Conservation (phyloP, 1,139 yeast species). For the Pichia sp. region DNA sequence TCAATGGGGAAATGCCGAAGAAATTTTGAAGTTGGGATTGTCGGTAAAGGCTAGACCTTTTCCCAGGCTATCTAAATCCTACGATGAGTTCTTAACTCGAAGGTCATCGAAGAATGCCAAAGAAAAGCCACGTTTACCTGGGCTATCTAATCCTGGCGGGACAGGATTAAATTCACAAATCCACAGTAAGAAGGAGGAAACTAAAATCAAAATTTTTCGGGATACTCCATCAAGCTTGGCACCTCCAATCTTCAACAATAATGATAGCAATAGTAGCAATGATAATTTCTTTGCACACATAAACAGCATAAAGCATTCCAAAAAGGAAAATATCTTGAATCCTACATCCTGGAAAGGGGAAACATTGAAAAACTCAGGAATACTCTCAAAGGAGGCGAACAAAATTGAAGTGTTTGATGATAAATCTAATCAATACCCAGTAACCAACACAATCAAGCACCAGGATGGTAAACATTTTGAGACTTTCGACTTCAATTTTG, state of each 20-base stretch:
- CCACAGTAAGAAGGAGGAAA: constrained; percentile 10
- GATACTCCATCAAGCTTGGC: neutral
- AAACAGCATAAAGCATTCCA: constrained; percentile 48
- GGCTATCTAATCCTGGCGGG: constrained; percentile 23
- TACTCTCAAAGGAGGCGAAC: constrained; percentile 17
- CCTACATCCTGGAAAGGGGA: constrained; percentile 72
- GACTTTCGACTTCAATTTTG: constrained; percentile 57
- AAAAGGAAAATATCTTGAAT: constrained; percentile 60
- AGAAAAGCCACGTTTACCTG: neutral
- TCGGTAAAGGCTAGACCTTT: constrained; percentile 60
- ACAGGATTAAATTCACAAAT: constrained; percentile 17
- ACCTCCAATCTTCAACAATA: neutral
- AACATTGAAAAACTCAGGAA: constrained; percentile 32
- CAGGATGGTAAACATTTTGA: constrained; percentile 61
- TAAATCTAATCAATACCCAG: constrained; percentile 23
- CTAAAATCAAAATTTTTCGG: constrained; percentile 22
- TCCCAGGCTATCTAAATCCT: constrained; percentile 48
- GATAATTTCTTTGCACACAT: constrained; percentile 30
- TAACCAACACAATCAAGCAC: constrained; percentile 42
- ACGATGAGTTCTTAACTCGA: constrained; percentile 44
- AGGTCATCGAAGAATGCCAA: constrained; percentile 11
- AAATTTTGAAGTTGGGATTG: constrained; percentile 61
- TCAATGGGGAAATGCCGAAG: constrained; percentile 55
- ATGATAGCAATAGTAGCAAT: constrained; percentile 6
- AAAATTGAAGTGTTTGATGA: constrained; percentile 26